Percentiles rank a stretch among this genome's conserved stretches.
These are phyloP conservation scores for Jamesozyma gamospora DNA, from an alignment of 805 yeast species.

Conservation along the genomic window DNA sequence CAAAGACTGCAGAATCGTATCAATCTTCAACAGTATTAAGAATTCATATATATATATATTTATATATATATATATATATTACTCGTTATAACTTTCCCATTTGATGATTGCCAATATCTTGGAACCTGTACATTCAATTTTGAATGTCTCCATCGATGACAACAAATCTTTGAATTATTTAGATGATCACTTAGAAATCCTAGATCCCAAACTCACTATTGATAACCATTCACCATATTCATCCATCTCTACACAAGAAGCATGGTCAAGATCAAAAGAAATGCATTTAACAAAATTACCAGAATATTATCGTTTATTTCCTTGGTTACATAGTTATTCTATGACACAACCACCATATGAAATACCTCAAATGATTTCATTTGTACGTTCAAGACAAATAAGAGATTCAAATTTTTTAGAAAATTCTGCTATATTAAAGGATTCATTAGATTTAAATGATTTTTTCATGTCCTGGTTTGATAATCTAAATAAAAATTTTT, in stretches of 20 bases:
- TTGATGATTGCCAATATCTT: neutral
- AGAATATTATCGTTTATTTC: slow-evolving; percentile 60
- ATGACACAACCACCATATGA: slow-evolving; percentile 44
- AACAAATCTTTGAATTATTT: neutral
- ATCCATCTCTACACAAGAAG: neutral
- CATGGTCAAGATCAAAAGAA: neutral
- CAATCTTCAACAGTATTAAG: no score
- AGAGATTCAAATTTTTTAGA: slow-evolving; percentile 9
- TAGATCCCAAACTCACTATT: neutral
- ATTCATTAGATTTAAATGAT: slow-evolving; percentile 46
- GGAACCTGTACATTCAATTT: neutral
- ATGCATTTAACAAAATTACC: slow-evolving; percentile 39
- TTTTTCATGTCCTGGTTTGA: slow-evolving; percentile 40
- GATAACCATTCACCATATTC: neutral
- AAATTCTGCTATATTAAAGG: slow-evolving; percentile 39
- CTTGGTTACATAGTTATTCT: slow-evolving; percentile 83
- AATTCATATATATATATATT: no score
- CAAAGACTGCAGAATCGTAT: no score
- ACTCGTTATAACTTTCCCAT: no score
- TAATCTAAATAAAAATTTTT: slow-evolving; percentile 28
- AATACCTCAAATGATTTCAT: slow-evolving; percentile 32
- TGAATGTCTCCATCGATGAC: neutral
- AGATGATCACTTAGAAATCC: neutral
- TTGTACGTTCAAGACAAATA: slow-evolving; percentile 24
- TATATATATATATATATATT: no score